phyloP scores from a whole-genome alignment of 345 rosid species.

The Balakata baccata region DNA sequence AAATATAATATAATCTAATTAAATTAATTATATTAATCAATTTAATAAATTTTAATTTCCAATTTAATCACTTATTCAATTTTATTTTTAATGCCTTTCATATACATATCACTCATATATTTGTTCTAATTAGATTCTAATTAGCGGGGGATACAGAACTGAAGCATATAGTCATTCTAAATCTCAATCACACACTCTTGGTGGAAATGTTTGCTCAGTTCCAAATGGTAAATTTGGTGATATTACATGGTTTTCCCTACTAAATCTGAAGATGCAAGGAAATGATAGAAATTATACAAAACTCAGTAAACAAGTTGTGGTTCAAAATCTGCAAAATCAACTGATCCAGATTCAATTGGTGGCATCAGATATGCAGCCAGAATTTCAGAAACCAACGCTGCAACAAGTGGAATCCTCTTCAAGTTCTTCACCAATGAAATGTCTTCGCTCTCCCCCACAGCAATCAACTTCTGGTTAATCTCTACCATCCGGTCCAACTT shows the following conservation, averaged over 20 bases:
- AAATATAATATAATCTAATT: too few species aligned
- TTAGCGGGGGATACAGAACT: too few species aligned
- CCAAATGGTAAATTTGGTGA: background rate
- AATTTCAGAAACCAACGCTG: slow-evolving; percentile 72
- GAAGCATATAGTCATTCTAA: background rate
- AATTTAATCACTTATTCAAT: too few species aligned
- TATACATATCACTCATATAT: too few species aligned
- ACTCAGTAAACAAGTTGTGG: slow-evolving; percentile 70
- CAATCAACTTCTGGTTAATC: slow-evolving; percentile 62
- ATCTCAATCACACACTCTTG: background rate
- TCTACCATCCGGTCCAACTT: slow-evolving; percentile 86
- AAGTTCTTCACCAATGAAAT: slow-evolving; percentile 75
- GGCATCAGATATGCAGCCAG: slow-evolving; percentile 93
- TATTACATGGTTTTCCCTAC: slow-evolving; percentile 1
- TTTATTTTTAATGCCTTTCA: too few species aligned
- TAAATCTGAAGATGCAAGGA: slow-evolving; percentile 14
- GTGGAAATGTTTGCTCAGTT: slow-evolving; percentile 9
- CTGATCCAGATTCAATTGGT: slow-evolving; percentile 94
- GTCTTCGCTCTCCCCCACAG: slow-evolving; percentile 59
- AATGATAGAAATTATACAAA: slow-evolving; percentile 14
- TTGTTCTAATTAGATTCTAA: too few species aligned
- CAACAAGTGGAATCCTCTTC: slow-evolving; percentile 72
- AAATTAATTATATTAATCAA: too few species aligned
- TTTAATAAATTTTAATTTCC: too few species aligned
- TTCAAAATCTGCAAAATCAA: slow-evolving; percentile 87